Percentiles rank a stretch among this genome's conserved stretches.
These are phyloP conservation scores for Wickerhamiella azyma DNA, from an alignment of 805 yeast genomes.

Conservation along the genomic window DNA sequence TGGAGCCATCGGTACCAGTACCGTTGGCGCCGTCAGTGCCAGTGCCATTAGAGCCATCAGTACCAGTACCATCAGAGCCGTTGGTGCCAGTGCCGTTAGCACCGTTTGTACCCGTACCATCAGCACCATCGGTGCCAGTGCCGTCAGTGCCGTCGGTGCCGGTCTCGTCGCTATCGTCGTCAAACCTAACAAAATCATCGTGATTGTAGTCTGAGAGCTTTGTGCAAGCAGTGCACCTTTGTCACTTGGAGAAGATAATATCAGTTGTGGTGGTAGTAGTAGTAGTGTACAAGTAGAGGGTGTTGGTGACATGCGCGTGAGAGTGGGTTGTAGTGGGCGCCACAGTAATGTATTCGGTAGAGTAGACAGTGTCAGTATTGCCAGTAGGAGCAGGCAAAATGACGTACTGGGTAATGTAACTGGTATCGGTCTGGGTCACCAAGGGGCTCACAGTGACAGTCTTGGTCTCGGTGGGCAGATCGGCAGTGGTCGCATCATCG, in stretches of 20 bases:
- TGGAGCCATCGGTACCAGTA: background rate
- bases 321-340: background rate
- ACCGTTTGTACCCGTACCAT: background rate
- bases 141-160: background rate
- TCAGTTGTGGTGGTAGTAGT: background rate
- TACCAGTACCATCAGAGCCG: background rate
- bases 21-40: background rate
- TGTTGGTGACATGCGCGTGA: background rate
- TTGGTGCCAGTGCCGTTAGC: background rate
- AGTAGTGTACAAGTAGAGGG: background rate
- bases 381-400: background rate
- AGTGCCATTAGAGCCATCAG: background rate
- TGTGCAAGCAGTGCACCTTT: background rate
- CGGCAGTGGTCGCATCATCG: background rate
- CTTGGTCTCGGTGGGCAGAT: background rate
- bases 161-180: background rate
- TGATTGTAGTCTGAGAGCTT: too few species aligned
- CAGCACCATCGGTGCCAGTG: background rate
- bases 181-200: too few species aligned
- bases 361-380: background rate
- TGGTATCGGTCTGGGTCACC: background rate
- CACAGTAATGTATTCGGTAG: slow-evolving; percentile 1
- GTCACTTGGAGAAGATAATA: background rate
- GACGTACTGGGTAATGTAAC: background rate
- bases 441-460: background rate